Percentiles rank a stretch among this genome's conserved stretches.
These are phyloP conservation scores for Amphicarpaea edgeworthii DNA, from an alignment of 306 rosid species.

Conservation along the genomic window DNA sequence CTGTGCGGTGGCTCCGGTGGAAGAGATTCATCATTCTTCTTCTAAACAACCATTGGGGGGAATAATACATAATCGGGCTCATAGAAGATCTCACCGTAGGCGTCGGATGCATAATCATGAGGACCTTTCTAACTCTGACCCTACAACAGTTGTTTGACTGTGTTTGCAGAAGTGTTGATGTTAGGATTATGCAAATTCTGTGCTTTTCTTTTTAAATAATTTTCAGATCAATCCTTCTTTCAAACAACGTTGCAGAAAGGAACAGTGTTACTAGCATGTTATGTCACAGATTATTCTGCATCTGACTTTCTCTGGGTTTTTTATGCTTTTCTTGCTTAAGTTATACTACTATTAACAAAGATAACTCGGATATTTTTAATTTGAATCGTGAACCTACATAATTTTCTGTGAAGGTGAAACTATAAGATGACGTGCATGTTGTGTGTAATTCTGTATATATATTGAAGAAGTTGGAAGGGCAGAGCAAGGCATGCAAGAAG, in stretches of 20 bases:
- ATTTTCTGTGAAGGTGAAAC: no score
- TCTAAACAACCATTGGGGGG: slow-evolving; percentile 51
- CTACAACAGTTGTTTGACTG: slow-evolving; percentile 39
- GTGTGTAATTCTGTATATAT: no score
- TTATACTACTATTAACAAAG: no score
- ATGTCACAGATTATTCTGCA: background rate
- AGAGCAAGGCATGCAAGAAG: background rate
- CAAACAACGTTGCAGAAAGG: background rate
- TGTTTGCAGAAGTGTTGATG: background rate
- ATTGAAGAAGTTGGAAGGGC: no score
- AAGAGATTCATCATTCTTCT: slow-evolving; percentile 56
- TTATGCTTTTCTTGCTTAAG: background rate
- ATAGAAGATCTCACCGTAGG: slow-evolving; percentile 71
- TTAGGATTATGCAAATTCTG: no score
- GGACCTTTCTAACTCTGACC: slow-evolving; percentile 40
- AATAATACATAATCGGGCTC: slow-evolving; percentile 52
- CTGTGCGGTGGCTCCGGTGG: slow-evolving; percentile 50
- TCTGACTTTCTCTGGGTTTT: no score
- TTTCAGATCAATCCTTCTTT: slow-evolving; percentile 2
- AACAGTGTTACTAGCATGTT: no score
- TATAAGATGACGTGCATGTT: no score
- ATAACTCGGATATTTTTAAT: no score
- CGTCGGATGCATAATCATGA: slow-evolving; percentile 64
- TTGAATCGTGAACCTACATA: no score
- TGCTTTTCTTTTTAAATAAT: background rate